Percentiles rank a stretch among this genome's conserved stretches.
Conservation (phyloP, 2,329 filamentous ascomycete species). For the Fusarium keratoplasticum region DNA sequence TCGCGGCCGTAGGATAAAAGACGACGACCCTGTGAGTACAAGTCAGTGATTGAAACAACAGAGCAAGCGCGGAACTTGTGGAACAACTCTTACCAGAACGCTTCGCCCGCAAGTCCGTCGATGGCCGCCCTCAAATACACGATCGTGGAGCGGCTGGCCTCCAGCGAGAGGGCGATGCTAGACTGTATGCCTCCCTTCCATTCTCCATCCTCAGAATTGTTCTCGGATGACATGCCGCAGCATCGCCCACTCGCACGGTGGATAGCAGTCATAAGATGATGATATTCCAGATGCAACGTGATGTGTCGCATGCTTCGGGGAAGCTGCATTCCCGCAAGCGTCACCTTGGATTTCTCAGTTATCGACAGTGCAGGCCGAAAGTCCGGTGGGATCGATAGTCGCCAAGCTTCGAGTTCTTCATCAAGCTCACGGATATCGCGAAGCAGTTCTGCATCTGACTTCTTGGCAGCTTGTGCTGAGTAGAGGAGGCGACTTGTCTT, state of each 20-base stretch:
- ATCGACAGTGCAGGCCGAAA: slow-evolving; percentile 62
- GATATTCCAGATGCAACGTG: slow-evolving; percentile 65
- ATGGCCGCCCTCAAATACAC: slow-evolving; percentile 59
- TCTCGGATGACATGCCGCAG: slow-evolving; percentile 16
- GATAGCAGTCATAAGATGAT: slow-evolving; percentile 65
- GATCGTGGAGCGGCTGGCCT: slow-evolving; percentile 67
- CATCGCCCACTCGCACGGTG: slow-evolving; percentile 67
- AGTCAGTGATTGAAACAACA: background rate
- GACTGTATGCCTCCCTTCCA: slow-evolving; percentile 61
- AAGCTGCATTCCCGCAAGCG: slow-evolving; percentile 39
- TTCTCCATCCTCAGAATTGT: slow-evolving; percentile 37
- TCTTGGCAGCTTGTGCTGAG: slow-evolving; percentile 59
- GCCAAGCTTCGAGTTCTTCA: slow-evolving; percentile 67
- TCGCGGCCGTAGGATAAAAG: slow-evolving; percentile 67
- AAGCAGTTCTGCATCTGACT: slow-evolving; percentile 65
- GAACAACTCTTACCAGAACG: slow-evolving; percentile 59
- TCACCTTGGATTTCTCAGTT: slow-evolving; percentile 35
- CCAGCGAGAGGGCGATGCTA: slow-evolving; percentile 63
- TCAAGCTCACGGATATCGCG: slow-evolving; percentile 67
- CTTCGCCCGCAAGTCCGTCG: slow-evolving; percentile 56
- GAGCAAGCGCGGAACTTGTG: background rate
- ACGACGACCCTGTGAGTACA: slow-evolving; percentile 58
- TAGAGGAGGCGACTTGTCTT: slow-evolving; percentile 62
- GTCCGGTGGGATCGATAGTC: slow-evolving; percentile 57
- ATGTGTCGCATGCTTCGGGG: slow-evolving; percentile 60